These are phyloP conservation scores for Phellinidium pouzarii DNA, from an alignment of 1,284 basidiomycete genomes.

Conservation along the genomic window DNA sequence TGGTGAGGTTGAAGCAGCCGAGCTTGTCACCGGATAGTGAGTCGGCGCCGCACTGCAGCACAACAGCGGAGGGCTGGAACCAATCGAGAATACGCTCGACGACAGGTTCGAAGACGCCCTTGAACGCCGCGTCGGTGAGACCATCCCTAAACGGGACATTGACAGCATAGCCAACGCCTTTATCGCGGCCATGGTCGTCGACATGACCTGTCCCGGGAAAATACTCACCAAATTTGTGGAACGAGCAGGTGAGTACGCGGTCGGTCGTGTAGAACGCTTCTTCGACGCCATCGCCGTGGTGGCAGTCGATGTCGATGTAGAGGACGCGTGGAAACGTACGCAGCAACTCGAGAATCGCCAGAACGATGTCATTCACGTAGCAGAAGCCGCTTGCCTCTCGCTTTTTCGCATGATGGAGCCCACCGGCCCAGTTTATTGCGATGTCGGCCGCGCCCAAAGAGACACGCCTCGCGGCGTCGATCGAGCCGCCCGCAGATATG, in stretches of 20 bases:
- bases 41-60: constrained; percentile 95
- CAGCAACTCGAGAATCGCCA: constrained; percentile 84
- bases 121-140: constrained; percentile 79
- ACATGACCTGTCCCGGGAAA: constrained; percentile 93
- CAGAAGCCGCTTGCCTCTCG: constrained; percentile 95
- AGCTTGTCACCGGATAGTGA: constrained; percentile 94
- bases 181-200: constrained; percentile 79
- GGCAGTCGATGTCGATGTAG: constrained; percentile 97
- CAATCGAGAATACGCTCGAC: constrained; percentile 86
- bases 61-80: constrained; percentile 83
- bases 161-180: constrained; percentile 86
- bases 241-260: constrained; percentile 92
- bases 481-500: constrained; percentile 92
- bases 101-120: constrained; percentile 83
- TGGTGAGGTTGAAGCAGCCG: constrained; percentile 93
- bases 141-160: constrained; percentile 95
- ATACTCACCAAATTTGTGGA: constrained; percentile 97
- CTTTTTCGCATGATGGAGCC: constrained; percentile 97
- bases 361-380: constrained; percentile 96
- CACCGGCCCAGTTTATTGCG: constrained; percentile 96
- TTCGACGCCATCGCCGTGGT: constrained; percentile 98
- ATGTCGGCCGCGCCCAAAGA: constrained; percentile 84
- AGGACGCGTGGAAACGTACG: constrained; percentile 81
- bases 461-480: constrained; percentile 81
- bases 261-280: constrained; percentile 98